Base-by-base conservation (phyloP, 306 rosid species). In the Rosa rugosa region DNA sequence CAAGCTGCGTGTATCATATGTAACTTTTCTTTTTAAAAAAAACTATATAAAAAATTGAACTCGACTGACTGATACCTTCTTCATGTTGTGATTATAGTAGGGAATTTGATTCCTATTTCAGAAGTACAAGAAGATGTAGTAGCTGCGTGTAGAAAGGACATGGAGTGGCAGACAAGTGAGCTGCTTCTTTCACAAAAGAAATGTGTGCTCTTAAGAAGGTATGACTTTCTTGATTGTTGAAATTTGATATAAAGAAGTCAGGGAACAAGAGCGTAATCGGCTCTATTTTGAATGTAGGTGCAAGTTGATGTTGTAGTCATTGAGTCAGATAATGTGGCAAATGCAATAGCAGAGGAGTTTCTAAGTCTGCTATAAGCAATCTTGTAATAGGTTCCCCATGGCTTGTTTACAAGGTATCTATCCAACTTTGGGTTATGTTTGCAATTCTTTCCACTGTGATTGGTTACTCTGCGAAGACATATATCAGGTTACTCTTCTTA, bases 191-290 rank as follows among this genome's bases (percentile, higher is more conserved):
- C 99, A 50, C 89, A 80, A 78, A 84, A 84, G 92, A 79, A 87
- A 84, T 96, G 90, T 93, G 93, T 77, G 83, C 84, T 82, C 85
- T 83, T 49, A 84, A 88, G 77, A 91, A 91, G 98, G 99, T 96
- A 66, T 64, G 23, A 65, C 79, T 27, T 27, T 27, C 31, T 27
- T 27, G 31, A 27, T 27, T 27, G 31, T 27, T 27, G 31, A 27
- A 27, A 73, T 71, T 63, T 75, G 65, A 66, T 73, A 27, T 46
- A 49, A 72, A 75, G 73, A 57, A 17, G 57, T 78, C 71, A 34
- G 25, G 73, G 73, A 49, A 20, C 84, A 64, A 68, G 75, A 71
- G 45, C 59, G 63, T 73, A 69, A 73, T 64, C 11, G 8, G 18
- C 50, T 40, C 5, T 44, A 22, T 31, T 84, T 69, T 66, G 62